Conservation (phyloP, 352 stramenopile genomes). For the Aphanomyces stellatus region DNA sequence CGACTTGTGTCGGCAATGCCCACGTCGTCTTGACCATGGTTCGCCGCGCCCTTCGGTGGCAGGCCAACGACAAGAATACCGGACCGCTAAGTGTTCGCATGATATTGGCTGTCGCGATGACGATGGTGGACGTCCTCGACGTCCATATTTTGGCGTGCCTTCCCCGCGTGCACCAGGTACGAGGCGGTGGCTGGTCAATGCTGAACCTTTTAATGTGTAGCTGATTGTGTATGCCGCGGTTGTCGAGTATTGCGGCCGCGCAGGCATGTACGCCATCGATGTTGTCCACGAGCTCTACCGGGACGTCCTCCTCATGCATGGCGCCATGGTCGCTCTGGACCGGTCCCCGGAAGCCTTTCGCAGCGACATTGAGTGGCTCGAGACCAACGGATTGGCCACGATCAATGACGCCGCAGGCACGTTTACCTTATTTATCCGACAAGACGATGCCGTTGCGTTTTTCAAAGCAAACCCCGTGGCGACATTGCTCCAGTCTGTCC, state of each 20-base stretch:
- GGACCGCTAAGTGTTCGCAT: no score
- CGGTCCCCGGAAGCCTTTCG: background rate
- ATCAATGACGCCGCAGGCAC: background rate
- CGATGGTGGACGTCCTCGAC: no score
- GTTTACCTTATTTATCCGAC: constrained; percentile 1
- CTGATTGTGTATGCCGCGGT: constrained; percentile 1
- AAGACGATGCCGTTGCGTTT: background rate
- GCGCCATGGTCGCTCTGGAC: background rate
- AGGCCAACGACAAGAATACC: no score
- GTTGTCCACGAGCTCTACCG: background rate
- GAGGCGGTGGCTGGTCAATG: background rate
- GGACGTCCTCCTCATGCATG: background rate
- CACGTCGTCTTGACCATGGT: background rate
- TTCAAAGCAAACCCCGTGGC: background rate
- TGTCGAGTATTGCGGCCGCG: background rate
- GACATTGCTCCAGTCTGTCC: background rate
- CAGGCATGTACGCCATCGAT: background rate
- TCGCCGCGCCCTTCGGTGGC: background rate
- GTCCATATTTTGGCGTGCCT: background rate
- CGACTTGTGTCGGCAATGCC: background rate
- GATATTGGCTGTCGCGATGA: no score
- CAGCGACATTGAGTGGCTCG: background rate
- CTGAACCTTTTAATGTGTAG: background rate
- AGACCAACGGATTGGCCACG: background rate
- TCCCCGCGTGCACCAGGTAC: background rate